These are phyloP conservation scores for Didymella pomorum DNA, from an alignment of 2,329 filamentous ascomycete species.

Conservation along the genomic window DNA sequence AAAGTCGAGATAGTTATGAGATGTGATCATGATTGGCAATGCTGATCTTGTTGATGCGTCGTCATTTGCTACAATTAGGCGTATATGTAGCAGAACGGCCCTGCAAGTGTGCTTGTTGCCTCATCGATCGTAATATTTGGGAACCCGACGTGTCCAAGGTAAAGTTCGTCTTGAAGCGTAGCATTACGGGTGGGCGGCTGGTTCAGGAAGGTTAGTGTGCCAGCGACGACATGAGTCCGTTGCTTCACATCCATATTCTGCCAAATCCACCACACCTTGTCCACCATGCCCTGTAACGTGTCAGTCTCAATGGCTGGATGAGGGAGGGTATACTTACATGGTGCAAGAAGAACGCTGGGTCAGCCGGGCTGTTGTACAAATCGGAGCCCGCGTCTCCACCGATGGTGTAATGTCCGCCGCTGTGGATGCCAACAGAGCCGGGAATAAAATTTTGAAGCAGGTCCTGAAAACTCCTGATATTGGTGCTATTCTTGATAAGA, in stretches of 20 bases:
- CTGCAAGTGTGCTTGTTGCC: conserved; percentile 53
- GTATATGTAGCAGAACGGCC: conserved; percentile 57
- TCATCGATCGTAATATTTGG: conserved; percentile 46
- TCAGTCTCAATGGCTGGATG: background rate
- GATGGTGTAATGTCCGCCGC: conserved; percentile 53
- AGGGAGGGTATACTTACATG: conserved; percentile 36
- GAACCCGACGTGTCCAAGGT: conserved; percentile 15
- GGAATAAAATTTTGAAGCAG: background rate
- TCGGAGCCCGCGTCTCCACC: conserved; percentile 55
- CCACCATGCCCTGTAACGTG: conserved; percentile 47
- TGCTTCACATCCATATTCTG: conserved; percentile 52
- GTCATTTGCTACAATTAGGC: conserved; percentile 10
- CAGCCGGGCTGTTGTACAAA: conserved; percentile 52
- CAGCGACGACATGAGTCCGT: conserved; percentile 50
- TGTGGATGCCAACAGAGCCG: conserved; percentile 50
- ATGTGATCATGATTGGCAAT: background rate
- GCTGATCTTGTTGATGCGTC: background rate
- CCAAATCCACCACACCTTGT: conserved; percentile 59
- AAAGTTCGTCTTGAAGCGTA: conserved; percentile 19
- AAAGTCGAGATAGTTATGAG: background rate
- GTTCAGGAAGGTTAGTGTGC: conserved; percentile 55
- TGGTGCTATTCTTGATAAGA: conserved; percentile 1
- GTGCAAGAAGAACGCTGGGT: conserved; percentile 49
- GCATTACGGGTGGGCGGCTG: conserved; percentile 23
- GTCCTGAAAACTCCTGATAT: conserved; percentile 4